Evolutionary conservation across 257 asterid genomes (phyloP).

Genomic region (Vinca minor): DNA sequence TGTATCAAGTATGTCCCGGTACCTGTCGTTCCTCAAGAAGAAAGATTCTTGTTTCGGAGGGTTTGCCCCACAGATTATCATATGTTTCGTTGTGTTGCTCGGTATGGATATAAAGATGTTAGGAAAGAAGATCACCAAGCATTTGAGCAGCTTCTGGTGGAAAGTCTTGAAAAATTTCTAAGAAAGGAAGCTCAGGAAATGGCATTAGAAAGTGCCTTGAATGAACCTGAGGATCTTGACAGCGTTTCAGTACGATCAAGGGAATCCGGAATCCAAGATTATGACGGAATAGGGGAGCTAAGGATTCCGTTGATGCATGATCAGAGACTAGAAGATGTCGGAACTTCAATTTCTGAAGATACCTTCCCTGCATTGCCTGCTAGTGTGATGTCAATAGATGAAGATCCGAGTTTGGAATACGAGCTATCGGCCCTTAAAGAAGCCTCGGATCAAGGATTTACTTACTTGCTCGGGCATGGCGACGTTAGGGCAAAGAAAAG

Average conservation of each 20-base stretch:
- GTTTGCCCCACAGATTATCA: slow-evolving; percentile 87
- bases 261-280: slow-evolving; percentile 33
- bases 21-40: slow-evolving; percentile 87
- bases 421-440: slow-evolving; percentile 73
- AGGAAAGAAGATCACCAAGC: slow-evolving; percentile 79
- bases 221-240: slow-evolving; percentile 33
- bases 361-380: slow-evolving; percentile 33
- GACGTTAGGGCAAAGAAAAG: slow-evolving; percentile 81
- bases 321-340: slow-evolving; percentile 22
- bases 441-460: slow-evolving; percentile 73
- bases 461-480: slow-evolving; percentile 79
- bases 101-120: slow-evolving; percentile 89
- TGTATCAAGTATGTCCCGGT: slow-evolving; percentile 86
- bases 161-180: slow-evolving; percentile 63
- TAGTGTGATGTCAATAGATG: slow-evolving; percentile 44
- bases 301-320: slow-evolving; percentile 50
- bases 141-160: slow-evolving; percentile 73
- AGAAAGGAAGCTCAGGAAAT: slow-evolving; percentile 73
- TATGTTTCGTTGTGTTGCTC: slow-evolving; percentile 85
- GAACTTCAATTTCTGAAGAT: slow-evolving; percentile 17
- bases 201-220: slow-evolving; percentile 40
- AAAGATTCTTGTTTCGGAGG: slow-evolving; percentile 71
- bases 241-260: slow-evolving; percentile 33
- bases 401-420: slow-evolving; percentile 75
- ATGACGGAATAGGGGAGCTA: slow-evolving; percentile 36